Conservation (phyloP, 1,139 yeast genomes). For the Candida glucosophila region DNA sequence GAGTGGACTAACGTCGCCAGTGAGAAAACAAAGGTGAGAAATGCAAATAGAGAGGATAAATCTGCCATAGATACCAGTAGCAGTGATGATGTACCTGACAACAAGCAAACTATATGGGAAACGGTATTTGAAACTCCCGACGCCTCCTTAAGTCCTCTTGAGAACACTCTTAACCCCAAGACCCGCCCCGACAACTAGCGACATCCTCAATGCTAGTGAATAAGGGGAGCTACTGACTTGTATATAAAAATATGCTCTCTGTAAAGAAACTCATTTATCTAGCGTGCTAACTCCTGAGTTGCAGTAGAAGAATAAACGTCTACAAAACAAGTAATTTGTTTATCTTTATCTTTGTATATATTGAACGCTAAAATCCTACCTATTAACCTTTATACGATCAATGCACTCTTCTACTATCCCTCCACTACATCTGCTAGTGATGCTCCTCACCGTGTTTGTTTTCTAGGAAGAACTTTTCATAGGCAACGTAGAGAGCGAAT, state of each 20-base stretch:
- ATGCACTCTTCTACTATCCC: no score
- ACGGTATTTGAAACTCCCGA: constrained; percentile 9
- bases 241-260: no score
- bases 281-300: no score
- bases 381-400: no score
- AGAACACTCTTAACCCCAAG: constrained; percentile 1
- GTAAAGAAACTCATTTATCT: no score
- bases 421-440: no score
- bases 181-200: not conserved
- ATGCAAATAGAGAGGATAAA: constrained; percentile 32
- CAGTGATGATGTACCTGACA: constrained; percentile 13
- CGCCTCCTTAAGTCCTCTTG: constrained; percentile 1
- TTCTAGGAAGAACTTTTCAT: constrained; percentile 46
- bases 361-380: no score
- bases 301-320: no score
- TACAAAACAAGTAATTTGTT: no score
- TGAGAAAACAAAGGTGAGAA: constrained; percentile 42
- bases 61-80: constrained; percentile 18
- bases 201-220: no score
- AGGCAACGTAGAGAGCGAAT: constrained; percentile 55
- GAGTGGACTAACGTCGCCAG: constrained; percentile 70
- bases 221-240: no score
- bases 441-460: constrained; percentile 23
- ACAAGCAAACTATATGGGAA: constrained; percentile 22
- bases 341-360: no score